Percentiles rank a stretch among this genome's conserved stretches.
Conservation (phyloP, 352 stramenopile species). For the Pythium pyrilobum region DNA sequence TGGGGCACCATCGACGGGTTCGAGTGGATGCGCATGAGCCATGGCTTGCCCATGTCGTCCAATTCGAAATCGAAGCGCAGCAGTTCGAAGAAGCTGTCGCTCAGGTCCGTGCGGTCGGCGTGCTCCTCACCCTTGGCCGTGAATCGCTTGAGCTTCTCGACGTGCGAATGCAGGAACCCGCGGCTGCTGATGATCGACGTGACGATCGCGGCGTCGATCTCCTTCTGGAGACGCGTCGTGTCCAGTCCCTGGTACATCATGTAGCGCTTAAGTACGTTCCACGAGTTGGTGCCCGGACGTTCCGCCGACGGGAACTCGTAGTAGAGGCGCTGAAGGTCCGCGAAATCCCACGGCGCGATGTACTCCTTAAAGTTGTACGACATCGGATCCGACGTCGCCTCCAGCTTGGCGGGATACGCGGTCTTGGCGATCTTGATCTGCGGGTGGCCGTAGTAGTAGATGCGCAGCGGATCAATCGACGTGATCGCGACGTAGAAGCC, state of each 20-base stretch:
- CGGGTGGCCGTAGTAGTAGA: slow-evolving; percentile 80
- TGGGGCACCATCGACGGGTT: slow-evolving; percentile 55
- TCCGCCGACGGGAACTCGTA: slow-evolving; percentile 51
- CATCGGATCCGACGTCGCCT: slow-evolving; percentile 29
- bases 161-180: slow-evolving; percentile 37
- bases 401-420: slow-evolving; percentile 43
- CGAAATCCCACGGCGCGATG: slow-evolving; percentile 67
- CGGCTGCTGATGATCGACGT: slow-evolving; percentile 58
- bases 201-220: slow-evolving; percentile 62
- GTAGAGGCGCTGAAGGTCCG: slow-evolving; percentile 53
- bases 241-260: slow-evolving; percentile 56
- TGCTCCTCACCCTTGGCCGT: slow-evolving; percentile 11
- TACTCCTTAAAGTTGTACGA: slow-evolving; percentile 71
- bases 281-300: slow-evolving; percentile 56
- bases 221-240: slow-evolving; percentile 48
- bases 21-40: slow-evolving; percentile 87
- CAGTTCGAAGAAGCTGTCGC: slow-evolving; percentile 91
- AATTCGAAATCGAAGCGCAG: slow-evolving; percentile 96
- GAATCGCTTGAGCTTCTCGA: slow-evolving; percentile 40
- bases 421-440: slow-evolving; percentile 67
- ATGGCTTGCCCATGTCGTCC: slow-evolving; percentile 91
- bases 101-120: slow-evolving; percentile 29
- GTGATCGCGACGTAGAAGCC: slow-evolving; percentile 85
- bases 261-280: slow-evolving; percentile 60
- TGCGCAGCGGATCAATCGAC: slow-evolving; percentile 73